phyloP scores from a whole-genome alignment of 495 filamentous ascomycete genomes.

The Penicillium paxilli region DNA sequence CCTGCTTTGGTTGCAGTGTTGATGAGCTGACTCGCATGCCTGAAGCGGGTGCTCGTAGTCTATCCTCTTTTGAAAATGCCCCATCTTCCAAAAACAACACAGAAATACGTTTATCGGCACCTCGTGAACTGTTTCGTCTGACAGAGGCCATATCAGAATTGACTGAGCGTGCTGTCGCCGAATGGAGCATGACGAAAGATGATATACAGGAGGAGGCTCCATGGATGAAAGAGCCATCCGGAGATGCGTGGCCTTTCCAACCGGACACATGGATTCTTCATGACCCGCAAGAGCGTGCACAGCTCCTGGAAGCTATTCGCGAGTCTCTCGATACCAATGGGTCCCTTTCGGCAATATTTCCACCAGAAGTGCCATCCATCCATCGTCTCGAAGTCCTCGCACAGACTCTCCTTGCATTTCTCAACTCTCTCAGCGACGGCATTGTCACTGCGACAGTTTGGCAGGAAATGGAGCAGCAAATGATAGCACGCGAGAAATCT shows the following conservation, averaged over 20 bases:
- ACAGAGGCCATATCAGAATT: slow-evolving; percentile 80
- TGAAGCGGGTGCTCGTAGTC: slow-evolving; percentile 64
- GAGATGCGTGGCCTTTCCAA: slow-evolving; percentile 75
- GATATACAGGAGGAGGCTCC: slow-evolving; percentile 46
- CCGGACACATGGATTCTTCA: slow-evolving; percentile 49
- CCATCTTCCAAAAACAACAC: slow-evolving; percentile 36
- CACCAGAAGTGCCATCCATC: slow-evolving; percentile 56
- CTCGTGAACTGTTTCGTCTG: slow-evolving; percentile 82
- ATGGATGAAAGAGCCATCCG: slow-evolving; percentile 55
- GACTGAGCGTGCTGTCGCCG: slow-evolving; percentile 71
- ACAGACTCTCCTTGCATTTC: slow-evolving; percentile 67
- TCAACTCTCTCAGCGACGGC: slow-evolving; percentile 71
- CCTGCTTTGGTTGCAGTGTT: slow-evolving; percentile 79
- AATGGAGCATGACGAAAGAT: slow-evolving; percentile 76
- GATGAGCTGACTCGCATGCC: slow-evolving; percentile 83
- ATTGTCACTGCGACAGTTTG: slow-evolving; percentile 69
- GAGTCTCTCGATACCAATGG: slow-evolving; percentile 70
- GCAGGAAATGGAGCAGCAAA: slow-evolving; percentile 64
- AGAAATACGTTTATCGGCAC: slow-evolving; percentile 66
- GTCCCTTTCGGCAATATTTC: slow-evolving; percentile 56
- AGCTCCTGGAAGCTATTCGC: slow-evolving; percentile 45
- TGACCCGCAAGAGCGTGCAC: slow-evolving; percentile 31
- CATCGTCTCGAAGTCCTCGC: slow-evolving; percentile 69
- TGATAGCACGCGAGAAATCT: slow-evolving; percentile 51
- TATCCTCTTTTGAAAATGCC: slow-evolving; percentile 30